Evolutionary conservation across 2,329 filamentous ascomycete species (phyloP).

Genomic region (Ascochyta fabae): DNA sequence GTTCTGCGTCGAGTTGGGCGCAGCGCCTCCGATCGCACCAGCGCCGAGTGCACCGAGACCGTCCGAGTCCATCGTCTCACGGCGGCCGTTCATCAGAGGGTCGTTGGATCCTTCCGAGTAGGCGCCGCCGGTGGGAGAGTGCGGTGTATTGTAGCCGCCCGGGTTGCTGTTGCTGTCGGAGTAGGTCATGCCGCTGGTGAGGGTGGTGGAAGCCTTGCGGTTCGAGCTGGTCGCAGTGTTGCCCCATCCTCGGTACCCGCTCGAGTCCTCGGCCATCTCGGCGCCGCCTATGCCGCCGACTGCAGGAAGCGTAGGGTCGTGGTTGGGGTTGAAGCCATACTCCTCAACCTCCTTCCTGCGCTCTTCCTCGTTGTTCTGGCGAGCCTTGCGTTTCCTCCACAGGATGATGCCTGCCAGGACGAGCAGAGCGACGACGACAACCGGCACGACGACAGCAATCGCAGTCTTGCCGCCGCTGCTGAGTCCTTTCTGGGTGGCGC

Average conservation of each 20-base stretch:
- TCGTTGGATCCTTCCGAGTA: conserved; percentile 74
- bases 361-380: conserved; percentile 83
- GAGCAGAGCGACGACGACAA: conserved; percentile 83
- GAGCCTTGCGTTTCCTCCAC: conserved; percentile 87
- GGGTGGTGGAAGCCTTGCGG: conserved; percentile 86
- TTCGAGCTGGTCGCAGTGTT: conserved; percentile 72
- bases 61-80: conserved; percentile 71
- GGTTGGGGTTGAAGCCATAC: conserved; percentile 97
- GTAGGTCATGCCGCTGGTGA: conserved; percentile 76
- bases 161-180: conserved; percentile 72
- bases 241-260: conserved; percentile 95
- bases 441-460: conserved; percentile 91
- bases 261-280: conserved; percentile 76
- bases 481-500: conserved; percentile 53
- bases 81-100: conserved; percentile 60
- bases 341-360: conserved; percentile 96
- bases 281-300: conserved; percentile 60
- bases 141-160: conserved; percentile 57
- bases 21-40: conserved; percentile 52
- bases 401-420: conserved; percentile 78
- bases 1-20: conserved; percentile 69
- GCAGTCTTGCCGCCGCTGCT: conserved; percentile 76
- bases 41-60: conserved; percentile 79
- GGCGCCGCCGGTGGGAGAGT: conserved; percentile 70
- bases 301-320: conserved; percentile 79